Evolutionary conservation across 2,329 filamentous ascomycete genomes (phyloP), one percentile per base, ranked within the genome.

Genomic region (Chaetomiaceae sp.): DNA sequence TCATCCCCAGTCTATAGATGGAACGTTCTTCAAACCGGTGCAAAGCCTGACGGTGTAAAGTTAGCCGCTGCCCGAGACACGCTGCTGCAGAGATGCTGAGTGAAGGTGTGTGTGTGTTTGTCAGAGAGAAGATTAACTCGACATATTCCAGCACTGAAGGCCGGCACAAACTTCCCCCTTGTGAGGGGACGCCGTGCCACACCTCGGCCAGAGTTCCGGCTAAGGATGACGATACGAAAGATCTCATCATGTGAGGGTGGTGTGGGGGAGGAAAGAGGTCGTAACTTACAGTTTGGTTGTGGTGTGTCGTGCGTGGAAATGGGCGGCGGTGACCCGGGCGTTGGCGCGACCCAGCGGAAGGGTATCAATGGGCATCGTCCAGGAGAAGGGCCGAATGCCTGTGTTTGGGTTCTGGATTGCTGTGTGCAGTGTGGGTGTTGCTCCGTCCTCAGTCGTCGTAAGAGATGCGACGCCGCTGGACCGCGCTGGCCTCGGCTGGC

Each of bases 211-310:
- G 73, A 74, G 71, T 73, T 95, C 85, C 81, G 90, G 78, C 89
- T 95, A 95, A 95, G 90, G 90, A 95, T 95, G 90, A 95, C 89
- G 87, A 91, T 91, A 91, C 79, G 74, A 80, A 73, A 71, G 70
- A 77, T 91, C 84, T 94, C 90, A 92, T 95, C 90, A 92, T 87
- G 65, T 40, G 19, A 37, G 37, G 6, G 27, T n/a, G 31, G 23
- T 8, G 20, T 15, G 22, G 6, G 38, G 6, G 50, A 38, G 40
- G 5, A 19, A 7, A 19, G 45, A 44, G 42, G 23, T 15, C 17
- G 25, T 5, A 17, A 59, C 57, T 58, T 57, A 63, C 59, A 49
- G 1, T 53, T 55, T 52, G 11, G 37, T 36, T 43, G 25, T 17
- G 49, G 8, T 38, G 40, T 43, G 6, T 9, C 29, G 27, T 42